Base-by-base conservation (phyloP, 257 asterid species). In the Solanum chmielewskii region DNA sequence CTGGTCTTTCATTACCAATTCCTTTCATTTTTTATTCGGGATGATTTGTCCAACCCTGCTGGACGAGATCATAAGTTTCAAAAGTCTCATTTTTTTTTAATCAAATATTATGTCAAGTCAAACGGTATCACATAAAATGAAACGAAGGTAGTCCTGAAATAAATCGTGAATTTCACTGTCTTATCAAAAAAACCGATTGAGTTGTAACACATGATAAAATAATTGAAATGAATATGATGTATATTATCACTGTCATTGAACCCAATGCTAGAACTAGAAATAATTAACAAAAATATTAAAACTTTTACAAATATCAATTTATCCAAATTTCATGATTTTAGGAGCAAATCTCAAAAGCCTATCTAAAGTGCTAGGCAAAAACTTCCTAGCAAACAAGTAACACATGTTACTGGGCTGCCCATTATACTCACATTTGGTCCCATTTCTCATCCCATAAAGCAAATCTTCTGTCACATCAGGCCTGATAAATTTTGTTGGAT, bases 311-410 rank as follows among this genome's bases (percentile, higher is more conserved):
- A 76, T 27, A 86, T 83, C 0, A 14, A 47, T 33, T 66, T 80
- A 68, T 42, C 85, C 74, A 42, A 92, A 92, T 5, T 91, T 68
- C 93, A 94, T 87, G 39, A 92, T 21, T 45, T 77, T 90, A 3
- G 96, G 95, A 69, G 93, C 95, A 83, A 91, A 92, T 85, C 92
- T 91, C 84, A 93, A 20, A 77, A 95, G 84, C 20, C 96, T 91
- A 86, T 90, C 92, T 91, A 95, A 91, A 74, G 95, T 88, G 47
- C 42, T 75, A 3, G 90, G 89, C 4, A 90, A 69, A 87, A 95
- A 95, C 89, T 93, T 95, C 91, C 98, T 93, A 5, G 98, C 98
- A 90, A 95, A 95, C 91, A 95, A 89, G 86, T 88, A 89, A 62
- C 98, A 95, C 37, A 91, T 45, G 18, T 89, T 88, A 2, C 94